Conservation (phyloP, 805 yeast genomes). For the Saccharomyces cerevisiae region DNA sequence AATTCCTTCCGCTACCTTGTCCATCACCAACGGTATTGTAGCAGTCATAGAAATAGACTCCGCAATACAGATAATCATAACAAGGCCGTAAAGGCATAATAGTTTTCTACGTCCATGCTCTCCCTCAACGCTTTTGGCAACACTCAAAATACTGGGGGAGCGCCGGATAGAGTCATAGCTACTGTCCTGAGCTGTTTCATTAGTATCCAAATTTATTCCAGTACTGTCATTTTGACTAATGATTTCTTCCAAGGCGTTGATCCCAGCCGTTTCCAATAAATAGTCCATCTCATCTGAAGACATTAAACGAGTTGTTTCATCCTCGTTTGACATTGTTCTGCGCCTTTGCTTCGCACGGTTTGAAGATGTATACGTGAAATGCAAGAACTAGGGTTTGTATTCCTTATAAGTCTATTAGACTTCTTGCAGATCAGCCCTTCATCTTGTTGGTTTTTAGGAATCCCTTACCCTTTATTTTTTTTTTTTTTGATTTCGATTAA, state of each 20-base stretch:
- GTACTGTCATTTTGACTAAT: not conserved
- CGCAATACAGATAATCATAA: not conserved
- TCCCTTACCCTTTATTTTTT: not conserved
- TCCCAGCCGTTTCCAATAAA: not conserved
- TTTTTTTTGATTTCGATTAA: not conserved
- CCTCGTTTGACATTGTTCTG: not conserved
- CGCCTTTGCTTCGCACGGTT: not conserved
- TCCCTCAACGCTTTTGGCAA: not conserved
- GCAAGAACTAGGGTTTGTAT: not conserved
- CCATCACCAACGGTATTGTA: slow-evolving; percentile 29
- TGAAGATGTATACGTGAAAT: not conserved
- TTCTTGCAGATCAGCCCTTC: not conserved
- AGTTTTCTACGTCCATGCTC: not conserved
- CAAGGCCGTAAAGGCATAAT: not conserved
- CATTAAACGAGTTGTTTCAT: not conserved
- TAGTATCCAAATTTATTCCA: not conserved
- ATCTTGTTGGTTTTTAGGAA: not conserved
- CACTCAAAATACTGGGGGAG: not conserved
- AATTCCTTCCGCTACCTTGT: slow-evolving; percentile 35
- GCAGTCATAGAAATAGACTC: slow-evolving; percentile 27
- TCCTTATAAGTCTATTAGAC: not conserved
- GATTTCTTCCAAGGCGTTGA: not conserved
- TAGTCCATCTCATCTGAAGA: not conserved
- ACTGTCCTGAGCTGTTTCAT: not conserved
- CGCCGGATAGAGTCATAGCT: not conserved